Conservation (phyloP, 169 alveolate species). For the Cryptosporidium viatorum region DNA sequence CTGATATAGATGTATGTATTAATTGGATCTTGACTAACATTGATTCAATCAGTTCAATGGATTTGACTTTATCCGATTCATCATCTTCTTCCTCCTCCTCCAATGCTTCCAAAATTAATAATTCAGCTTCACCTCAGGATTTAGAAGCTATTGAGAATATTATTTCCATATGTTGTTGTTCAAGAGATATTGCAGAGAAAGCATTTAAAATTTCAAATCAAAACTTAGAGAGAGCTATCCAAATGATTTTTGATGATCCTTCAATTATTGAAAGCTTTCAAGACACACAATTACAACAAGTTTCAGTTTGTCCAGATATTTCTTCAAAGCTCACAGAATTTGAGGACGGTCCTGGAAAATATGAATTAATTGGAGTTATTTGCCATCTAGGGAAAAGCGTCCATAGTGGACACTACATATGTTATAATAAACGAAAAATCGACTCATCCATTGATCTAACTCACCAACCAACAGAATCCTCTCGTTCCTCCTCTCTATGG, state of each 20-base stretch:
- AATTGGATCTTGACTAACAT: slow-evolving; percentile 81
- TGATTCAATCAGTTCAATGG: slow-evolving; percentile 1
- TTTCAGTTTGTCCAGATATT: not conserved
- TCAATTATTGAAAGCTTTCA: slow-evolving; percentile 15
- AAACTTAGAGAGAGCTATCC: slow-evolving; percentile 47
- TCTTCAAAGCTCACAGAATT: not conserved
- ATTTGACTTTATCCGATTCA: not conserved
- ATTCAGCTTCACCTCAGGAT: not conserved
- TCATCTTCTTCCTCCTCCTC: not conserved
- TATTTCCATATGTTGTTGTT: slow-evolving; percentile 50
- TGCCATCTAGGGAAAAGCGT: slow-evolving; percentile 89
- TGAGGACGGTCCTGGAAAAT: slow-evolving; percentile 77
- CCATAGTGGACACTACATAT: slow-evolving; percentile 89
- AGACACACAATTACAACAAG: not conserved
- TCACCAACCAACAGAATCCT: too few relatives aligned
- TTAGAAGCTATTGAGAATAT: slow-evolving; percentile 17
- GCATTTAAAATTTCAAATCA: slow-evolving; percentile 16
- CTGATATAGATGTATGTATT: slow-evolving; percentile 76
- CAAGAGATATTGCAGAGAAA: slow-evolving; percentile 17
- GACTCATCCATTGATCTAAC: not conserved
- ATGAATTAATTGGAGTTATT: slow-evolving; percentile 85
- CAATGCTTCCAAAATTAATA: not conserved
- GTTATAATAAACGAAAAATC: slow-evolving; percentile 79
- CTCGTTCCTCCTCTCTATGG: slow-evolving; percentile 2
- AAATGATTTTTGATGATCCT: slow-evolving; percentile 61